Base-by-base conservation (phyloP, 345 rosid species). In the Theobroma cacao region DNA sequence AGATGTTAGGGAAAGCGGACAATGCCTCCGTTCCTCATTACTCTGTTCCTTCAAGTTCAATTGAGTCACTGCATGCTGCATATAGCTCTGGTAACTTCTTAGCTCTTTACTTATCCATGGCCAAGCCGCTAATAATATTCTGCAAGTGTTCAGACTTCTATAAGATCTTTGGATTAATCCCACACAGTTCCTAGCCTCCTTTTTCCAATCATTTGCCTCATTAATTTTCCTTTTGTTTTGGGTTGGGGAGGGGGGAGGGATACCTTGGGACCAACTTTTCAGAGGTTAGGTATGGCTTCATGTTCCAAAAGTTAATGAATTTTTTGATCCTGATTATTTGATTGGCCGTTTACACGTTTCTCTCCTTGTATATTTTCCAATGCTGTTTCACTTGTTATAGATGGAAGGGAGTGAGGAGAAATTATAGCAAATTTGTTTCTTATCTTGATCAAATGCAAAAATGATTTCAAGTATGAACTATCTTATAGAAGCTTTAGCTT, bases 1-100 rank as follows among this genome's bases (percentile, higher is more conserved):
- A 89, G 86, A 55, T 92, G 78, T 77, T 94, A 72, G 89, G 81
- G 87, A 94, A 94, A 87, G 95, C 90, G 60, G 92, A 87, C 79
- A 87, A 75, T 67, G 84, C 84, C 70, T 86, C 92, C 15, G 92
- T 93, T 85, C 88, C 93, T 53, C 79, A 50, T 74, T 82, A 88
- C 80, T 56, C 91, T 24, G 68, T 96, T 79, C 86, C 89, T 30
- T 76, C 91, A 8, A 8, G 75, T 63, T 87, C 88, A 64, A 69
- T 94, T 0, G 95, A 89, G 80, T 76, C 89, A 14, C 82, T 91
- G 70, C 89, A 28, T 56, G 58, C 82, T 36, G 71, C 24, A 78
- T 96, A 89, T 65, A 64, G 31, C 43, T 85, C 93, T 3, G 98
- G 99, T 96, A 91, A 92, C 59, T 76, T 82, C 72, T 67, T 77